Percentiles rank a stretch among this genome's conserved stretches.
phyloP scores from a whole-genome alignment of 495 filamentous ascomycete species.

The Lepraria neglecta region DNA sequence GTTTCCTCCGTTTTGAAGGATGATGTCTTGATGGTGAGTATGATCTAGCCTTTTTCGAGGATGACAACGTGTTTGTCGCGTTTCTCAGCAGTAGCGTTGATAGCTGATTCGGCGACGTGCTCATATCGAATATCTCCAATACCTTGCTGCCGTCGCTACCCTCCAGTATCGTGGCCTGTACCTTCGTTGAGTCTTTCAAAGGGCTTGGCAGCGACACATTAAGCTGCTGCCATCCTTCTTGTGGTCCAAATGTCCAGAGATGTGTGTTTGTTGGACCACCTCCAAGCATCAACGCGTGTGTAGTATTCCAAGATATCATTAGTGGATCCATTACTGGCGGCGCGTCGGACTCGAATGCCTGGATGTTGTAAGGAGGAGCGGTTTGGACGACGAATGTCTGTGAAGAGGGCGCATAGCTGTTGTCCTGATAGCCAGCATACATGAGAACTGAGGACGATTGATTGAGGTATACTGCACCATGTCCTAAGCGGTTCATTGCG shows the following conservation, averaged over 20 bases:
- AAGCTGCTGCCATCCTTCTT: constrained; percentile 59
- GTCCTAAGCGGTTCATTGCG: constrained; percentile 62
- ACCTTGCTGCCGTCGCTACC: constrained; percentile 75
- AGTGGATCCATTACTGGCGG: constrained; percentile 62
- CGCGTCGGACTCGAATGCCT: constrained; percentile 44
- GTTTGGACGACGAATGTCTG: constrained; percentile 72
- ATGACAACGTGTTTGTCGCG: constrained; percentile 38
- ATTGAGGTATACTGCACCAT: constrained; percentile 72
- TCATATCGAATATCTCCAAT: constrained; percentile 76
- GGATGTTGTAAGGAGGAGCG: constrained; percentile 50
- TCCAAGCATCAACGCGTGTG: constrained; percentile 68
- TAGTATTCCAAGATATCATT: constrained; percentile 68
- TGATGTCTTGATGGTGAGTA: constrained; percentile 21
- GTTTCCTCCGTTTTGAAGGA: constrained; percentile 37
- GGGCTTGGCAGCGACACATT: constrained; percentile 45
- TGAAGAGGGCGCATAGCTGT: constrained; percentile 48
- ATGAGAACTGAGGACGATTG: constrained; percentile 65
- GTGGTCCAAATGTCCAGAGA: constrained; percentile 55
- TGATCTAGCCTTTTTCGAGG: constrained; percentile 20
- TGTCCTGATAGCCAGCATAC: constrained; percentile 69
- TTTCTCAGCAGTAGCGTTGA: constrained; percentile 55
- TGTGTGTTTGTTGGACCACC: constrained; percentile 58
- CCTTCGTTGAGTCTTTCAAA: constrained; percentile 51
- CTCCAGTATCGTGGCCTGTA: constrained; percentile 57
- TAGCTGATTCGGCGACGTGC: constrained; percentile 68